These are phyloP conservation scores for Aureobasidium uvarum DNA, from an alignment of 2,329 filamentous ascomycete species.

Conservation along the genomic window DNA sequence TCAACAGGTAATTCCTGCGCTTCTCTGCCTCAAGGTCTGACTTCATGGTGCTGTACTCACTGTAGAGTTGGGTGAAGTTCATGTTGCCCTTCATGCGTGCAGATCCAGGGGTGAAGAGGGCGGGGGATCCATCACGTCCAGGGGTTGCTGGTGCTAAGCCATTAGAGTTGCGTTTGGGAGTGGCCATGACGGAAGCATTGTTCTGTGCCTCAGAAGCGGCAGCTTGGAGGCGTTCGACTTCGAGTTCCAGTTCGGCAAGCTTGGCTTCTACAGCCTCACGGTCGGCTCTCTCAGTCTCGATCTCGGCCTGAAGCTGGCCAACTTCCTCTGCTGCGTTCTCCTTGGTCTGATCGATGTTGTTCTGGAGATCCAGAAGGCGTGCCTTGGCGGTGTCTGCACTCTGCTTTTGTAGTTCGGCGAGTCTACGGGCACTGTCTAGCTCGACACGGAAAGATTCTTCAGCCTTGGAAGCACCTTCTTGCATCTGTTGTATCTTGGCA, in stretches of 20 bases:
- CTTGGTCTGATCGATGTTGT: constrained; percentile 60
- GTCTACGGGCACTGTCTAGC: constrained; percentile 72
- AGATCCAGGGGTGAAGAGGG: constrained; percentile 51
- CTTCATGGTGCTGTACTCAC: constrained; percentile 64
- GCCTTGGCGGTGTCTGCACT: constrained; percentile 69
- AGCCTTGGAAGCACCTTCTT: constrained; percentile 76
- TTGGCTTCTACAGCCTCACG: constrained; percentile 61
- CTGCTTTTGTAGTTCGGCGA: constrained; percentile 79
- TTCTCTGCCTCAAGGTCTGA: constrained; percentile 70
- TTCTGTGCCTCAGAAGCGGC: constrained; percentile 45
- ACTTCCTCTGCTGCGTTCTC: constrained; percentile 63
- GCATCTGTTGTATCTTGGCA: constrained; percentile 76
- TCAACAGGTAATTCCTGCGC: constrained; percentile 70
- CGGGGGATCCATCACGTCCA: constrained; percentile 26
- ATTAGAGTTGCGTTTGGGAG: constrained; percentile 54
- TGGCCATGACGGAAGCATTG: constrained; percentile 40
- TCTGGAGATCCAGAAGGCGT: constrained; percentile 67
- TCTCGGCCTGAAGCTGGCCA: constrained; percentile 50
- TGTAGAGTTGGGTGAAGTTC: constrained; percentile 62
- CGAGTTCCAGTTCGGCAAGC: constrained; percentile 63
- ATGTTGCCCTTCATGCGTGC: constrained; percentile 55
- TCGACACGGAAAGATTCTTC: constrained; percentile 86
- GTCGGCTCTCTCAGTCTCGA: constrained; percentile 56
- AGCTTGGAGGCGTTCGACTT: constrained; percentile 55
- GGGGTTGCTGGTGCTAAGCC: constrained; percentile 36